Conservation (phyloP, 73 alveolate species). For the Effrenium voratum region DNA sequence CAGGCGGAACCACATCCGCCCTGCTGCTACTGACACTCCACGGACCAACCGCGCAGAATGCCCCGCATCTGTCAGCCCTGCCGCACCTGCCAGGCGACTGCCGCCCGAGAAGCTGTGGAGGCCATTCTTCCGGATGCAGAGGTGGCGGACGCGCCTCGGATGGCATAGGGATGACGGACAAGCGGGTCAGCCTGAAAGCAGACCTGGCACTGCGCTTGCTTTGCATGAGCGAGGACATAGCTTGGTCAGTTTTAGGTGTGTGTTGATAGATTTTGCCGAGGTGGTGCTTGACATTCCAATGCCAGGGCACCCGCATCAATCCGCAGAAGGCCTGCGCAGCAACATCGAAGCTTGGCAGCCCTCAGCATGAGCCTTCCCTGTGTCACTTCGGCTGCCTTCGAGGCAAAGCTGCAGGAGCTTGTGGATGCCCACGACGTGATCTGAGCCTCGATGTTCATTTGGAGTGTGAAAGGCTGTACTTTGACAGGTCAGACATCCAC, state of each 20-base stretch:
- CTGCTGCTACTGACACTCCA: no score
- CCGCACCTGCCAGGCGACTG: slow-evolving; percentile 48
- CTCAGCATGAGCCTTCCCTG: slow-evolving; percentile 34
- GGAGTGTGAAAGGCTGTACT: neutral
- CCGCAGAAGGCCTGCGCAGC: slow-evolving; percentile 46
- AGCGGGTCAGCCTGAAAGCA: no score
- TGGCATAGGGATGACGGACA: no score
- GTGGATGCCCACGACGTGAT: slow-evolving; percentile 97
- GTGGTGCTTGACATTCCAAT: slow-evolving; percentile 97
- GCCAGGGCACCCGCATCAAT: slow-evolving; percentile 97
- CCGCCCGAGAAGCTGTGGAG: slow-evolving; percentile 77
- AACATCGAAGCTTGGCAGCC: slow-evolving; percentile 37
- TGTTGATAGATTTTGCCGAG: no score
- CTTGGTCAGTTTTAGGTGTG: no score
- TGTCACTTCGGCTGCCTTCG: neutral
- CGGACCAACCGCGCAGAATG: no score
- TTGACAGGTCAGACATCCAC: neutral
- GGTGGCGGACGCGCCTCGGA: slow-evolving; percentile 24
- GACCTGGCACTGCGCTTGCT: no score
- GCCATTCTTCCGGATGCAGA: slow-evolving; percentile 85
- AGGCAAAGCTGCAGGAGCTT: slow-evolving; percentile 95
- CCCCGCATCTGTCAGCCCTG: no score
- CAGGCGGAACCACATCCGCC: no score
- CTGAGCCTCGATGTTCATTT: slow-evolving; percentile 61
- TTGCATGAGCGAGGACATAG: no score